These are phyloP conservation scores for Oryza glaberrima DNA, from an alignment of 176 grass and related monocot species.

Conservation along the genomic window DNA sequence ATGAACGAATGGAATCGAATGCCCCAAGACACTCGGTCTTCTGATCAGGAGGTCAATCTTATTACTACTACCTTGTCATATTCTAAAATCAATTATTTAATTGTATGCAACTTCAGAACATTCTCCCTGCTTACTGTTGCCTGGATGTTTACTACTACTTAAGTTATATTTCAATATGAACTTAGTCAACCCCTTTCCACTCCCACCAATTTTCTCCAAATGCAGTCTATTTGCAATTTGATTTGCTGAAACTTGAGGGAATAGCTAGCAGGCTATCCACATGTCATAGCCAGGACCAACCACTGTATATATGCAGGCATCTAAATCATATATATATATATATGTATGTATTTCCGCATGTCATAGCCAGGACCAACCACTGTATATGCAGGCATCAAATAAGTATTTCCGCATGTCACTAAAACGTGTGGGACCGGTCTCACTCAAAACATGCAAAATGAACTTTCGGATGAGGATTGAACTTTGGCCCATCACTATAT, in stretches of 20 bases:
- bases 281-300: conserved; percentile 8
- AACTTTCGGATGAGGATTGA: background rate
- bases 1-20: conserved; percentile 83
- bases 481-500: background rate
- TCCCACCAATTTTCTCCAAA: background rate
- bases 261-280: background rate
- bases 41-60: conserved; percentile 82
- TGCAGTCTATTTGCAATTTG: conserved; percentile 1
- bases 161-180: background rate
- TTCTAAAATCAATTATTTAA: conserved; percentile 7
- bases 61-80: conserved; percentile 26
- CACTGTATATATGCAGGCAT: background rate
- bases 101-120: background rate
- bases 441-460: background rate
- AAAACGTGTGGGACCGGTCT: too few species aligned
- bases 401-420: background rate
- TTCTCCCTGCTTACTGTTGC: background rate
- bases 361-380: conserved; percentile 10
- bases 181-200: background rate
- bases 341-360: background rate
- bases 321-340: background rate
- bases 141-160: background rate
- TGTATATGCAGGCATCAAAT: background rate
- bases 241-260: background rate
- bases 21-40: conserved; percentile 59